Evolutionary conservation across 768 basidiomycete species (phyloP).

Genomic region (Leucosporidium scottii): DNA sequence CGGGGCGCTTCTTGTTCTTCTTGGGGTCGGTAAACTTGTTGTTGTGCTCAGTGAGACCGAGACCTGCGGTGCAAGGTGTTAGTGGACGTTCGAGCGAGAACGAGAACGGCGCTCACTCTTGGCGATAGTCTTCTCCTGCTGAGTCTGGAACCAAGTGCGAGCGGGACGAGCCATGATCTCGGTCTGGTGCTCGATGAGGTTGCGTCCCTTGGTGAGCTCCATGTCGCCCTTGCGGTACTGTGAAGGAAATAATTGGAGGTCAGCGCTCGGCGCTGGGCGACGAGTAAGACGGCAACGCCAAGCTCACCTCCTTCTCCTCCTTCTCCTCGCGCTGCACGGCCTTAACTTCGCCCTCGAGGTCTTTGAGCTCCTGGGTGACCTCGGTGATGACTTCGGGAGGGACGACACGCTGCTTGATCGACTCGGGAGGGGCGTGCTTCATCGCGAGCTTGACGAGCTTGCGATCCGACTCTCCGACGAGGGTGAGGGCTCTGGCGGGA

Average conservation of each 20-base stretch:
- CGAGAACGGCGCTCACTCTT: slow-evolving; percentile 53
- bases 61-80: slow-evolving; percentile 47
- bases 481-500: slow-evolving; percentile 67
- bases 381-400: slow-evolving; percentile 64
- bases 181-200: slow-evolving; percentile 83
- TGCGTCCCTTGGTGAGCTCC: slow-evolving; percentile 90
- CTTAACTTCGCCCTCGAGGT: slow-evolving; percentile 65
- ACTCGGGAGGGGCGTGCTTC: slow-evolving; percentile 70
- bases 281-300: background rate
- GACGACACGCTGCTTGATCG: slow-evolving; percentile 80
- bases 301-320: slow-evolving; percentile 77
- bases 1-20: slow-evolving; percentile 18
- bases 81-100: background rate
- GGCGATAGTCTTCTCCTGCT: slow-evolving; percentile 70
- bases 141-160: slow-evolving; percentile 95
- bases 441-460: slow-evolving; percentile 94
- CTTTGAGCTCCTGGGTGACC: slow-evolving; percentile 63
- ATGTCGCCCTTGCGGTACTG: slow-evolving; percentile 87
- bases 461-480: slow-evolving; percentile 91
- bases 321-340: slow-evolving; percentile 82
- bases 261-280: background rate
- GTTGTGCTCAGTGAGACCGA: slow-evolving; percentile 65
- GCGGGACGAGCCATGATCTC: slow-evolving; percentile 92
- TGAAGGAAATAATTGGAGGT: slow-evolving; percentile 17
- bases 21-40: slow-evolving; percentile 42